Conservation (phyloP, 129 eudicot genomes). For the Flaveria trinervia region DNA sequence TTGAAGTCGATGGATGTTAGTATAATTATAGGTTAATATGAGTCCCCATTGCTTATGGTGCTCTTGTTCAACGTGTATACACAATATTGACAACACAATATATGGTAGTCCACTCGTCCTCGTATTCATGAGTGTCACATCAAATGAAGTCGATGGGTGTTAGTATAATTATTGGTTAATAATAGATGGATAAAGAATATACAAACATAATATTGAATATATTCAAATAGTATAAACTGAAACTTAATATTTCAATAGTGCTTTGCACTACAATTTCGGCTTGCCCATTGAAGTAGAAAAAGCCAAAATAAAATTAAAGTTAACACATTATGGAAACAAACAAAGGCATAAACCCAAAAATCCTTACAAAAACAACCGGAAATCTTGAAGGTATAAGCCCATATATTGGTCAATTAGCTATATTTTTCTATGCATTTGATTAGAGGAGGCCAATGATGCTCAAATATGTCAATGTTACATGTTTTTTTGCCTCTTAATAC, state of each 20-base stretch:
- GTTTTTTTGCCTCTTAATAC: slow-evolving; percentile 77
- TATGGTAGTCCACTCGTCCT: background rate
- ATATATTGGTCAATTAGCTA: background rate
- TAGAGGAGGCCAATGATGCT: slow-evolving; percentile 28
- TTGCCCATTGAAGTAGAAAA: background rate
- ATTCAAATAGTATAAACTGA: background rate
- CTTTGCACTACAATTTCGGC: background rate
- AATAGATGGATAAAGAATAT: background rate
- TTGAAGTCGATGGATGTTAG: background rate
- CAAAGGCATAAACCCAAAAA: background rate
- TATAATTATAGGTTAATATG: background rate
- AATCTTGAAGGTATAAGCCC: slow-evolving; percentile 12
- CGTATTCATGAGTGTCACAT: background rate
- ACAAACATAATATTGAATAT: background rate
- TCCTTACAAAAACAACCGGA: slow-evolving; percentile 1
- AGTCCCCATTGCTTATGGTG: background rate
- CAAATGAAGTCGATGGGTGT: background rate
- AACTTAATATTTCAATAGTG: background rate
- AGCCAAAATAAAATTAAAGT: background rate
- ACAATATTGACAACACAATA: background rate
- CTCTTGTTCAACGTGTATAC: background rate
- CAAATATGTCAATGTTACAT: slow-evolving; percentile 34
- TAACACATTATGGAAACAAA: background rate
- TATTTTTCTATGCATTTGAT: background rate
- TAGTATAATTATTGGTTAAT: background rate